These are phyloP conservation scores for Aureobasidium sp. DNA, from an alignment of 2,329 filamentous ascomycete genomes.

Conservation along the genomic window DNA sequence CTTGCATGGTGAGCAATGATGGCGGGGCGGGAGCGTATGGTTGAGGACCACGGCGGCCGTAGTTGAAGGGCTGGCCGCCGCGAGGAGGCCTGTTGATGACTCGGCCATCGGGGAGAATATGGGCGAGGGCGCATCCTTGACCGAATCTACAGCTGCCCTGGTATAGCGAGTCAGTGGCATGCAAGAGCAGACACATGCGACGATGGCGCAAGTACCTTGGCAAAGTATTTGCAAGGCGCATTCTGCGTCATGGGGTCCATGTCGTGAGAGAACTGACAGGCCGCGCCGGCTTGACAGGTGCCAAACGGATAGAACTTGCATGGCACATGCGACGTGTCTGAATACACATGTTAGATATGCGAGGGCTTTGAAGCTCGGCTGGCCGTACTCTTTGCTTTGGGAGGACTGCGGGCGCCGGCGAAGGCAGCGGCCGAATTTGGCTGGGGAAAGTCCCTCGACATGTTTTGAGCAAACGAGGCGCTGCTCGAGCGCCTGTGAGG, in stretches of 20 bases:
- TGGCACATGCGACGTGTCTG: conserved; percentile 92
- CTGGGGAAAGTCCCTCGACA: conserved; percentile 5
- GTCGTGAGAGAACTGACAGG: conserved; percentile 94
- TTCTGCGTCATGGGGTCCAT: conserved; percentile 76
- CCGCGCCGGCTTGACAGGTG: conserved; percentile 88
- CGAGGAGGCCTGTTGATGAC: conserved; percentile 66
- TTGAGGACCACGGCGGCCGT: conserved; percentile 14
- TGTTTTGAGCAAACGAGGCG: conserved; percentile 6
- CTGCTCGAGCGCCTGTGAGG: conserved; percentile 15
- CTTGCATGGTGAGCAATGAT: conserved; percentile 26
- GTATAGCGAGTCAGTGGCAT: conserved; percentile 21
- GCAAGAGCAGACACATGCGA: background rate
- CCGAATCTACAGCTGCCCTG: conserved; percentile 99
- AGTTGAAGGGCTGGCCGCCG: conserved; percentile 15
- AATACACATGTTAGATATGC: conserved; percentile 18
- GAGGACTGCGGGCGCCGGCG: conserved; percentile 35
- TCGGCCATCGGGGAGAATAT: conserved; percentile 87
- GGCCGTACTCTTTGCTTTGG: conserved; percentile 41
- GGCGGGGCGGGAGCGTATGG: conserved; percentile 12
- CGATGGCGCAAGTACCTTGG: conserved; percentile 58
- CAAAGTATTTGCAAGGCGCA: conserved; percentile 94
- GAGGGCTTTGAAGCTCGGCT: background rate
- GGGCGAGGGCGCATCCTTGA: conserved; percentile 92
- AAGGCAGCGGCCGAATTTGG: conserved; percentile 13
- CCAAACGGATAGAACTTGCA: conserved; percentile 99